A percentile compares a stretch with the other conserved stretches of the same genome.
phyloP scores from a whole-genome alignment of 176 grass and related monocot species.

The Eleusine indica region DNA sequence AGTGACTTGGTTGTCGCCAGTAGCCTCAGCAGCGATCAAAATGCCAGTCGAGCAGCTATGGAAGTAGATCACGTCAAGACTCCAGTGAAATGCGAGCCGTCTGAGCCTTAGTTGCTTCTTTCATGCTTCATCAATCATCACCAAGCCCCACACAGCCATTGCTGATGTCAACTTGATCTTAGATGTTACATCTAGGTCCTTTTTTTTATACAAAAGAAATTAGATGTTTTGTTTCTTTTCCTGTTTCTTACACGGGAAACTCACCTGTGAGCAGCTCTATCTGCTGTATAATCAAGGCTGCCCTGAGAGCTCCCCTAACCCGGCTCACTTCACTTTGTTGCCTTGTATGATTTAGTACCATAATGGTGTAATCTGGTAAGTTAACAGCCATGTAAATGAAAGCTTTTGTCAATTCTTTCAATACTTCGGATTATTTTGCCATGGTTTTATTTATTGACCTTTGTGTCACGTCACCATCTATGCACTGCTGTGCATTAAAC shows the following conservation, averaged over 20 bases:
- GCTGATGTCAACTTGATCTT: conserved; percentile 28
- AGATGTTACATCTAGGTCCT: background rate
- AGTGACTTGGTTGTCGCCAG: conserved; percentile 77
- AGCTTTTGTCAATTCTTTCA: conserved; percentile 13
- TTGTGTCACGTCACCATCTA: background rate
- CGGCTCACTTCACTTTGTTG: background rate
- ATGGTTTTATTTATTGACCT: background rate
- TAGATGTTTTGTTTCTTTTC: conserved; percentile 24
- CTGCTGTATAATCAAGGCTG: conserved; percentile 52
- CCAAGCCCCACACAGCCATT: conserved; percentile 7
- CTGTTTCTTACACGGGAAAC: conserved; percentile 38
- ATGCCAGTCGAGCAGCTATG: conserved; percentile 23
- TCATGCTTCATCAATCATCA: background rate
- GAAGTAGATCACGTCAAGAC: conserved; percentile 30
- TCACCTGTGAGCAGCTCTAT: conserved; percentile 54
- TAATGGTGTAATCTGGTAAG: conserved; percentile 37
- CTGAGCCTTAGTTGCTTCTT: conserved; percentile 42
- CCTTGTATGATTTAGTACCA: conserved; percentile 17
- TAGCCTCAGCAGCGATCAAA: conserved; percentile 57
- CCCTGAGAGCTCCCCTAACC: conserved; percentile 45
- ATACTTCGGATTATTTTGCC: background rate
- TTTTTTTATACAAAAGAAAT: background rate
- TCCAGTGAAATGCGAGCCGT: conserved; percentile 62
- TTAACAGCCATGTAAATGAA: conserved; percentile 56
- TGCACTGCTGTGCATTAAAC: background rate